These are phyloP conservation scores for Domatiomyces catenatus DNA, from an alignment of 2,329 filamentous ascomycete species.

Conservation along the genomic window DNA sequence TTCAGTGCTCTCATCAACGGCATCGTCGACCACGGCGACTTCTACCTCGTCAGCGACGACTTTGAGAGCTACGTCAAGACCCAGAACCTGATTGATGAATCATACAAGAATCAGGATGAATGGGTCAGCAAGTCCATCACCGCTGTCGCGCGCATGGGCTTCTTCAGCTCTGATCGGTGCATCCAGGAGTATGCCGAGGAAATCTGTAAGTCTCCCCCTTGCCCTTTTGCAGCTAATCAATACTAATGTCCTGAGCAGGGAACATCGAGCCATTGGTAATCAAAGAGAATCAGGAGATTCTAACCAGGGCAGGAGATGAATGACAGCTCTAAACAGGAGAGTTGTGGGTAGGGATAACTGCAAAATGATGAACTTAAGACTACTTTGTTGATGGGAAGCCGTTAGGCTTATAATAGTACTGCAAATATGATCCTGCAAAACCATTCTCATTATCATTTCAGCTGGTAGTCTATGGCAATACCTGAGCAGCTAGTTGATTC, in stretches of 20 bases:
- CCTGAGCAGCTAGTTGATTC: too few species aligned
- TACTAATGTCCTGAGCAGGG: conserved; percentile 29
- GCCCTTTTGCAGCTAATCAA: background rate
- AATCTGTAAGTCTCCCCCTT: conserved; percentile 40
- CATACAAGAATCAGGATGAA: conserved; percentile 79
- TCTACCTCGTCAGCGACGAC: conserved; percentile 94
- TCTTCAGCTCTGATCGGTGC: conserved; percentile 67
- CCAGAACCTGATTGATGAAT: conserved; percentile 76
- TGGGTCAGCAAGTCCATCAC: conserved; percentile 86
- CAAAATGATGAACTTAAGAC: too few species aligned
- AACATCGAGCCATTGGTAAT: conserved; percentile 68
- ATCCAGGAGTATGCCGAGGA: conserved; percentile 94
- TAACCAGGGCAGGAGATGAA: conserved; percentile 13
- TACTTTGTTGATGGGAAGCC: too few species aligned
- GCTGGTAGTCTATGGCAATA: too few species aligned
- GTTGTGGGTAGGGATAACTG: too few species aligned
- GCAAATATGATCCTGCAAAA: too few species aligned
- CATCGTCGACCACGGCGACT: conserved; percentile 86
- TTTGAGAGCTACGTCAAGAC: conserved; percentile 91
- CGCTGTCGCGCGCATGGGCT: conserved; percentile 85
- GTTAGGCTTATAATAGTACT: too few species aligned
- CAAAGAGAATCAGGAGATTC: conserved; percentile 20
- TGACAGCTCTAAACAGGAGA: too few species aligned
- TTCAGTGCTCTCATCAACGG: conserved; percentile 74
- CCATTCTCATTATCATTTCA: too few species aligned